phyloP scores from a whole-genome alignment of 2,329 filamentous ascomycete species.

The Dactylellina sp. region DNA sequence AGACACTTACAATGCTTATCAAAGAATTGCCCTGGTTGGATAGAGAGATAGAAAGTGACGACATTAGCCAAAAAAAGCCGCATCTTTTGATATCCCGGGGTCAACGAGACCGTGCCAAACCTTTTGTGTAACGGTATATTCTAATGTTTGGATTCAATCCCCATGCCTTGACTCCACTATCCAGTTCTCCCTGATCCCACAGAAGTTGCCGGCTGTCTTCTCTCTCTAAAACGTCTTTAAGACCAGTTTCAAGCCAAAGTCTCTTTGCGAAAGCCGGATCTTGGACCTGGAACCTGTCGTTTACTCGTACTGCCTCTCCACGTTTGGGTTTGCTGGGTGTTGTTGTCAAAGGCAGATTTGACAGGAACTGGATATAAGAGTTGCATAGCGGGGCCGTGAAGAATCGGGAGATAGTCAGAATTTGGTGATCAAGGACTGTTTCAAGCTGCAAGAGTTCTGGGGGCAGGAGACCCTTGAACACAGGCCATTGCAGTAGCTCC shows the following conservation, averaged over 20 bases:
- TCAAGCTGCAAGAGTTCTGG: constrained; percentile 73
- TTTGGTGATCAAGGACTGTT: constrained; percentile 72
- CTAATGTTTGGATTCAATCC: constrained; percentile 89
- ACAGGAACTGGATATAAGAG: constrained; percentile 79
- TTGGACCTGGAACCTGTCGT: constrained; percentile 86
- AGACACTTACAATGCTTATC: constrained; percentile 83
- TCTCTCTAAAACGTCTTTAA: constrained; percentile 71
- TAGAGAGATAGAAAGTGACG: not conserved
- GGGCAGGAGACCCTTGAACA: constrained; percentile 76
- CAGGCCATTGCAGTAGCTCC: constrained; percentile 74
- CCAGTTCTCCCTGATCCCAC: constrained; percentile 54
- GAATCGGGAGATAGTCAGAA: constrained; percentile 78
- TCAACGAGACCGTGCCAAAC: not conserved
- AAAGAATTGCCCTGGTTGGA: constrained; percentile 80
- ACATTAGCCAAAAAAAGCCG: not conserved
- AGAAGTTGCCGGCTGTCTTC: constrained; percentile 60
- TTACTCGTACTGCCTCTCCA: constrained; percentile 84
- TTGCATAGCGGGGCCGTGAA: constrained; percentile 81
- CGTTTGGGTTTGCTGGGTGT: constrained; percentile 82
- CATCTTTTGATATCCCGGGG: constrained; percentile 60
- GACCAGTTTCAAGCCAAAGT: constrained; percentile 80
- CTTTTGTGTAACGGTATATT: constrained; percentile 80
- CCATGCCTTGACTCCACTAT: constrained; percentile 69
- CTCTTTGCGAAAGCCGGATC: constrained; percentile 79
- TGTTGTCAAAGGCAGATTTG: constrained; percentile 76